Base-by-base conservation (phyloP, 2,329 filamentous ascomycete genomes). In the Camptophora hylomeconis region DNA sequence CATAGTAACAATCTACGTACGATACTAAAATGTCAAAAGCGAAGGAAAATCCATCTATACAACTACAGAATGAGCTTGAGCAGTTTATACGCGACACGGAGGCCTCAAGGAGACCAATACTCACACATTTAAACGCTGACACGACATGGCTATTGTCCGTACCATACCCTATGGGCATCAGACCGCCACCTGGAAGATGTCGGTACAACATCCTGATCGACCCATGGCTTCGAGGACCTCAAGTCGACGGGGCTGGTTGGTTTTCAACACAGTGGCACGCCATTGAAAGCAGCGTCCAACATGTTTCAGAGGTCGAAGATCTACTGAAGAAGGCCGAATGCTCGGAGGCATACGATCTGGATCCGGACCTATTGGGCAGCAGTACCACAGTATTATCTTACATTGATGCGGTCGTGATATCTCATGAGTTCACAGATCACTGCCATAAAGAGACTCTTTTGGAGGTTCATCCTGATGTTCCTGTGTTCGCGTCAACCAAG, bases 341-440 rank as follows among this genome's bases (percentile, higher is more conserved):
- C 10, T 24, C 31, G 37, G 58, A 19, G 49, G 52, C 16, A 48
- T 16, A 28, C 4, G 48, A 9, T 45, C n/a, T n/a, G n/a, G n/a
- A 46, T 2, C 13, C 11, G 7, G 3, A 17, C 17, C 16, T 13
- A 15, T 11, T 10, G 7, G 7, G 14, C 13, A n/a, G 12, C 12
- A 16, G 17, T 15, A 11, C 12, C 12, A 8, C 15, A 9, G 9
- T 9, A 20, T 27, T 28, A 15, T 54, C 53, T 8, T 56, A 59
- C 24, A 63, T 78, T 17, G 73, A 79, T 45, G 65, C 54, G 2
- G 69, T 78, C 2, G 58, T 61, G 16, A 58, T 78, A 17, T 69
- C 62, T 10, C 73, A 79, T 45, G 73, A 78, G 46, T 79, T 78
- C 40, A 77, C 73, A 1, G 73, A 79, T 44, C 75, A 77, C 45